phyloP scores from a whole-genome alignment of 805 yeast genomes.

The Myxozyma monticola region DNA sequence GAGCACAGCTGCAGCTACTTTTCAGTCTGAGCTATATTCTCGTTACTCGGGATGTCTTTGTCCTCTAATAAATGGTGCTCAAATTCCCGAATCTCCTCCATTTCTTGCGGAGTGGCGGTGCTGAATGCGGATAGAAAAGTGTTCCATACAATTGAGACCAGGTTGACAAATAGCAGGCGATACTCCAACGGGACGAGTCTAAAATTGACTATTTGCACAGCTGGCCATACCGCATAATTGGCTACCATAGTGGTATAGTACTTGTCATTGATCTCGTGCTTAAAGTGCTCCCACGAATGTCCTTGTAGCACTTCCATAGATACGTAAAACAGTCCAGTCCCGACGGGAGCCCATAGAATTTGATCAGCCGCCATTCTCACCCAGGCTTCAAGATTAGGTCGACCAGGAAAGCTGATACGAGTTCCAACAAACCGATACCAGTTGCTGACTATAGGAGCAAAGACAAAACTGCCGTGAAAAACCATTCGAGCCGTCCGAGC shows the following conservation, averaged over 20 bases:
- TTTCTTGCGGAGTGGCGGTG: slow-evolving; percentile 5
- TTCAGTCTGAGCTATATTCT: too few species aligned
- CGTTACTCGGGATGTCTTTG: too few species aligned
- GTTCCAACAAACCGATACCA: slow-evolving; percentile 46
- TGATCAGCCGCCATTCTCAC: slow-evolving; percentile 71
- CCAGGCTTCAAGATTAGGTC: slow-evolving; percentile 41
- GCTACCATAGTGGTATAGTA: slow-evolving; percentile 62
- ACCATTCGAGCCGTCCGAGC: slow-evolving; percentile 62
- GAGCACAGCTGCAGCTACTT: too few species aligned
- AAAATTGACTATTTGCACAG: slow-evolving; percentile 67
- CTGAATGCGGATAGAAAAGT: slow-evolving; percentile 57
- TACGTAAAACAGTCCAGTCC: slow-evolving; percentile 69
- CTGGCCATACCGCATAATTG: slow-evolving; percentile 83
- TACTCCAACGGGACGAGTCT: slow-evolving; percentile 38
- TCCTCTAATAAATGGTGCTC: slow-evolving; percentile 15
- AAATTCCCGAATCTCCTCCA: slow-evolving; percentile 5
- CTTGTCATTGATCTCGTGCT: slow-evolving; percentile 40
- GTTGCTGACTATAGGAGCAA: slow-evolving; percentile 70
- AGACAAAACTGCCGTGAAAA: slow-evolving; percentile 68
- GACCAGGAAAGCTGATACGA: slow-evolving; percentile 17
- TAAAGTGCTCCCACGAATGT: slow-evolving; percentile 44
- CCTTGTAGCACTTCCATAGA: slow-evolving; percentile 69
- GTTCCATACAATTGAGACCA: slow-evolving; percentile 80
- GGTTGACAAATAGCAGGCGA: slow-evolving; percentile 66
- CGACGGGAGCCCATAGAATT: slow-evolving; percentile 66